Conservation (phyloP, 2,329 filamentous ascomycete genomes). For the Cladosporium halotolerans region DNA sequence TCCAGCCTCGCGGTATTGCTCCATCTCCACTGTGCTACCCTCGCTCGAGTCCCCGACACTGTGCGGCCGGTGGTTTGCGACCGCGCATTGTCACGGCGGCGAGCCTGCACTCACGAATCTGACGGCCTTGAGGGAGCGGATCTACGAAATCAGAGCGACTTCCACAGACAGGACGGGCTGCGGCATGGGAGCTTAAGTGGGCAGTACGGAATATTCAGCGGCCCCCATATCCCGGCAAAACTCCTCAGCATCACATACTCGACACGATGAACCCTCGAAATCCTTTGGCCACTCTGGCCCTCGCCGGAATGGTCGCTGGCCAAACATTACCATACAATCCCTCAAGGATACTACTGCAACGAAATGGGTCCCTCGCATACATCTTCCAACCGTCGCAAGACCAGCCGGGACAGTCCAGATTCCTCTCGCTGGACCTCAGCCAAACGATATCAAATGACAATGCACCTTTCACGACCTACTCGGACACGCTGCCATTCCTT, state of each 20-base stretch:
- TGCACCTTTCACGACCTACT: conserved; percentile 43
- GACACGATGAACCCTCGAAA: conserved; percentile 2
- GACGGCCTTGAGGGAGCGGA: neutral
- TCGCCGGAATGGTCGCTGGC: conserved; percentile 11
- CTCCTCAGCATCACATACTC: neutral
- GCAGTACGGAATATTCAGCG: neutral
- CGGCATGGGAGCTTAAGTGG: neutral
- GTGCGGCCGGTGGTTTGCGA: conserved; percentile 4
- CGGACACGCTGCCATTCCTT: conserved; percentile 58
- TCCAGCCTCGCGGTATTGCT: conserved; percentile 10
- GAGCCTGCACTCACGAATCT: neutral
- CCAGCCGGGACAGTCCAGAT: conserved; percentile 43
- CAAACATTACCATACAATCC: conserved; percentile 65
- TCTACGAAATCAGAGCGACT: neutral
- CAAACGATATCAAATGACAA: conserved; percentile 46
- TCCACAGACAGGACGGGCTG: neutral
- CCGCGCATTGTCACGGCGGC: neutral
- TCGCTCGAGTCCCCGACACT: neutral
- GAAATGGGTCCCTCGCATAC: conserved; percentile 55
- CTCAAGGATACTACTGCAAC: conserved; percentile 60
- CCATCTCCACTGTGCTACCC: conserved; percentile 3
- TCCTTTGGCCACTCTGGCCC: neutral
- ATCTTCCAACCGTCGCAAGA: conserved; percentile 55
- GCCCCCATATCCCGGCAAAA: neutral
- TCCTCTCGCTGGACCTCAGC: conserved; percentile 63